These are phyloP conservation scores for Saccharomycopsis babjevae DNA, from an alignment of 805 yeast species.

Conservation along the genomic window DNA sequence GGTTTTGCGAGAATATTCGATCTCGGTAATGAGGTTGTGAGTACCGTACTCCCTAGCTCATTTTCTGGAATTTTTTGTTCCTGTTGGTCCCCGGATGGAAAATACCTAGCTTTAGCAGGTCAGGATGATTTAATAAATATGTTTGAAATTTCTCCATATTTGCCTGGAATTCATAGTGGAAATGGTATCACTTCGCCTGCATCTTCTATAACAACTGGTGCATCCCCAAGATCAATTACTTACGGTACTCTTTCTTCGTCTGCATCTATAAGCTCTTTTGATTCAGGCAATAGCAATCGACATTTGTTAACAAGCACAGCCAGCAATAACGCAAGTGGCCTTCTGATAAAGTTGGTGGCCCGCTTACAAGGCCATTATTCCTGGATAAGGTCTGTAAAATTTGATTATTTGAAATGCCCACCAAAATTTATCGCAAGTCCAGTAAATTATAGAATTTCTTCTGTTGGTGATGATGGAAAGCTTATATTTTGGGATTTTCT, in stretches of 20 bases:
- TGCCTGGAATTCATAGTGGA: background rate
- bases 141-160: slow-evolving; percentile 23
- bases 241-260: background rate
- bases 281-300: background rate
- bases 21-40: slow-evolving; percentile 30
- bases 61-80: slow-evolving; percentile 53
- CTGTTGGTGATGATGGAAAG: slow-evolving; percentile 48
- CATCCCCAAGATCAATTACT: background rate
- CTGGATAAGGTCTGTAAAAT: slow-evolving; percentile 38
- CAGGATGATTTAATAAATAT: slow-evolving; percentile 42
- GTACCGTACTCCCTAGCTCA: slow-evolving; percentile 52
- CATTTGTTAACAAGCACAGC: background rate
- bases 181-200: slow-evolving; percentile 1
- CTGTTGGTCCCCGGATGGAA: slow-evolving; percentile 51
- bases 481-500: slow-evolving; percentile 45
- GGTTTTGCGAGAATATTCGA: slow-evolving; percentile 54
- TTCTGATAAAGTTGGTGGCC: slow-evolving; percentile 10
- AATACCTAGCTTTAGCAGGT: slow-evolving; percentile 87
- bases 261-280: background rate
- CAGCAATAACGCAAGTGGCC: background rate
- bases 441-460: slow-evolving; percentile 37
- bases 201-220: background rate
- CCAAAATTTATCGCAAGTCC: slow-evolving; percentile 22
- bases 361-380: slow-evolving; percentile 37
- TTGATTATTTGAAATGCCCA: slow-evolving; percentile 32